Percentiles rank a stretch among this genome's conserved stretches.
Conservation (phyloP, 768 basidiomycete genomes). For the Termitomyces sp. region DNA sequence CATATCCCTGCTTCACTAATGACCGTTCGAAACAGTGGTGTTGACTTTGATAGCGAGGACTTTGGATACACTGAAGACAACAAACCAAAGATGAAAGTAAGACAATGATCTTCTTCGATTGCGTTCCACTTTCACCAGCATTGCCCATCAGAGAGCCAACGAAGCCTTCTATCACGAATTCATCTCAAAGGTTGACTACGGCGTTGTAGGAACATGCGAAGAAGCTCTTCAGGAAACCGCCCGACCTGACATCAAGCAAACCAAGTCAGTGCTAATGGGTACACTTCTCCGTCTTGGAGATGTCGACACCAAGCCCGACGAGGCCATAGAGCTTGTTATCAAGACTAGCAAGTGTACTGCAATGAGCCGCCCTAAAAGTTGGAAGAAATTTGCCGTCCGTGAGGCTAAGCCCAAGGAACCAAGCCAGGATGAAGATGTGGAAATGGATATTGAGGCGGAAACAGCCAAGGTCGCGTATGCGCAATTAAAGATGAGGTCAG, state of each 20-base stretch:
- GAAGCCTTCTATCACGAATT: conserved; percentile 66
- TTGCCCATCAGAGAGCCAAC: conserved; percentile 51
- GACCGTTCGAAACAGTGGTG: conserved; percentile 47
- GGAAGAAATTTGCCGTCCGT: conserved; percentile 69
- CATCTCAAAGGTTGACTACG: conserved; percentile 33
- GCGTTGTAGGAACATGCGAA: conserved; percentile 58
- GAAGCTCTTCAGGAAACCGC: conserved; percentile 57
- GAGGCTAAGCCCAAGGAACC: conserved; percentile 15
- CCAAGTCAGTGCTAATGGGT: conserved; percentile 60
- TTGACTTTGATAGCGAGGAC: conserved; percentile 81
- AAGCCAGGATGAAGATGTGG: conserved; percentile 20
- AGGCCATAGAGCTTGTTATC: conserved; percentile 69
- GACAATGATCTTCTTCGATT: not conserved
- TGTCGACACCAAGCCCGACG: conserved; percentile 52
- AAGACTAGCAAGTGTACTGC: conserved; percentile 80
- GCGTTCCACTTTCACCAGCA: not conserved
- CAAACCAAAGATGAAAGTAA: conserved; percentile 72
- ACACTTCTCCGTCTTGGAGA: conserved; percentile 79
- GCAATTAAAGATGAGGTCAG: conserved; percentile 41
- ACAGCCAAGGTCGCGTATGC: conserved; percentile 29
- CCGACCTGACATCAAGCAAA: conserved; percentile 57
- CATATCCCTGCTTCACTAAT: not conserved
- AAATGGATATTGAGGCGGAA: conserved; percentile 26
- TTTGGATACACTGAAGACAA: conserved; percentile 55
- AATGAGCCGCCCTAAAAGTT: conserved; percentile 57